Percentiles rank a stretch among this genome's conserved stretches.
Conservation (phyloP, 495 filamentous ascomycete genomes). For the Tuber calosporum region DNA sequence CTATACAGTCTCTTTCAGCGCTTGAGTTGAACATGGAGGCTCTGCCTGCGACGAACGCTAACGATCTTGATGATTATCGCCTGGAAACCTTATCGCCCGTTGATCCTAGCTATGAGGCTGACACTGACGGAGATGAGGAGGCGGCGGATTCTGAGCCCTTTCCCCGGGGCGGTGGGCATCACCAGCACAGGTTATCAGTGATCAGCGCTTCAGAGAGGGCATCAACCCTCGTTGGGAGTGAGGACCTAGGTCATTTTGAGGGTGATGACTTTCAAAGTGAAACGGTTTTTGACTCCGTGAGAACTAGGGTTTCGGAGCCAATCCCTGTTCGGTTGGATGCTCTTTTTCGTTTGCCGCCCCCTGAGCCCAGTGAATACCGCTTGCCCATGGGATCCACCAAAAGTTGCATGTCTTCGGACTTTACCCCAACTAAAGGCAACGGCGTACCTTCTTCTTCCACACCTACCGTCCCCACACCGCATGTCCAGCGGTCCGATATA, state of each 20-base stretch:
- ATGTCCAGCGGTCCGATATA: conserved; percentile 43
- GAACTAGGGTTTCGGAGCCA: conserved; percentile 63
- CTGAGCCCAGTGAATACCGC: conserved; percentile 44
- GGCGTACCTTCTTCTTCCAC: conserved; percentile 20
- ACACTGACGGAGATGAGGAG: conserved; percentile 23
- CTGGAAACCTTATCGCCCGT: conserved; percentile 24
- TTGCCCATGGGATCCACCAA: conserved; percentile 10
- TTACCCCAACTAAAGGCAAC: conserved; percentile 23
- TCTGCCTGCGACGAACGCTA: conserved; percentile 18
- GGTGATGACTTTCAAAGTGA: conserved; percentile 87
- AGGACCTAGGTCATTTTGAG: conserved; percentile 73
- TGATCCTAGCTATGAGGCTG: conserved; percentile 16
- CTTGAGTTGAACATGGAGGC: conserved; percentile 25
- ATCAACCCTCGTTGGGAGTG: conserved; percentile 76
- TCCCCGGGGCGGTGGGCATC: conserved; percentile 11
- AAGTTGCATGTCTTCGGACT: conserved; percentile 28
- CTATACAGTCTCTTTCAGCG: conserved; percentile 32
- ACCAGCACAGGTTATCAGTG: conserved; percentile 42
- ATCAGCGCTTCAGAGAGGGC: conserved; percentile 61
- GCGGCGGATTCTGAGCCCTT: conserved; percentile 14
- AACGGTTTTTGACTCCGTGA: conserved; percentile 82
- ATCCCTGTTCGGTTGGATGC: conserved; percentile 58
- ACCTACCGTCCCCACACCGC: conserved; percentile 17
- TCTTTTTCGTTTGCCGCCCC: conserved; percentile 71
- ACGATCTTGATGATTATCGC: conserved; percentile 16